Evolutionary conservation across 2,329 filamentous ascomycete species (phyloP), one percentile per base, ranked within the genome.

Genomic region (Helotiales sp.): DNA sequence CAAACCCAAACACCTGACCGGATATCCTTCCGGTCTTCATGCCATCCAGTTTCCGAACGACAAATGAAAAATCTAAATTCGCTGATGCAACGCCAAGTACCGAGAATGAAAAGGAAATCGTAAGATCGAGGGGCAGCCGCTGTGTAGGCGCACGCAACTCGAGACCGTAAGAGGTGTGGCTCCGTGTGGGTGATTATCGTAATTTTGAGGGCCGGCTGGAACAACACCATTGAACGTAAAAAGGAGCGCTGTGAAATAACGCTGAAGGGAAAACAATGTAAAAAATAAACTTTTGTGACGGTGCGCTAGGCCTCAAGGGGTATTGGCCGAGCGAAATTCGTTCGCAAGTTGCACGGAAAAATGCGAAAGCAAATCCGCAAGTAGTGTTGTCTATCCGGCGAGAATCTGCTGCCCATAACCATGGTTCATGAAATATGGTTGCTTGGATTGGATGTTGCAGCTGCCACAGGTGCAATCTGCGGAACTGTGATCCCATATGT

Each of bases 361-460:
- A 60, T 47, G 47, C 54, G 34, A 60, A 43, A 63, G 50, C 54
- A 52, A 20, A 55, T 52, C 40, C 50, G 17, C 4, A 20, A n/a
- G 52, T 55, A 7, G 6, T 15, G 47, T 49, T 15, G 50, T 49
- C 71, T 76, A 82, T 65, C 77, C 77, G 60, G 80, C 82, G 68
- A 83, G 80, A 57, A 83, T 77, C 73, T 84, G 83, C 69, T 83
- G 77, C 69, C 82, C 83, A 55, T 79, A 79, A 57, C 76, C 78
- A 60, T 79, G 75, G 62, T 76, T 59, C 78, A 59, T 50, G 30
- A 85, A 81, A 72, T 78, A 77, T 68, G 84, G 84, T 66, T 85
- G 83, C 63, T 83, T 79, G 37, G 52, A 30, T 60, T 81, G 80
- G 67, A 84, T 82, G 57, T 79, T 78, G 75, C 83, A 85, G 65